Evolutionary conservation across 306 rosid genomes (phyloP).

Genomic region (Oemleria cerasiformis): DNA sequence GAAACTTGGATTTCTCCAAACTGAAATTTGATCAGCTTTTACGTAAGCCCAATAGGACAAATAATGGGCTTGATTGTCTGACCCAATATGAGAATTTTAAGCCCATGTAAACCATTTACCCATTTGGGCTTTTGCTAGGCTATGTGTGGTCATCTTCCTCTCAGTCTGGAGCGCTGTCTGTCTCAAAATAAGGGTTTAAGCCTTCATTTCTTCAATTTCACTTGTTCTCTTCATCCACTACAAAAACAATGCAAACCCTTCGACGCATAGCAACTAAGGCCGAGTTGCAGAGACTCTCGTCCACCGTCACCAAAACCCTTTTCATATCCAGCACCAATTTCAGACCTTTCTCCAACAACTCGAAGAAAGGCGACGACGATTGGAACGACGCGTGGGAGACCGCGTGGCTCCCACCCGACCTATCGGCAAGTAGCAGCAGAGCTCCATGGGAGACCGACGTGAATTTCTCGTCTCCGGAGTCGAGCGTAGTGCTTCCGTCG

Average conservation of each 20-base stretch:
- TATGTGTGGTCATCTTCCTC: not conserved
- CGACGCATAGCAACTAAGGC: constrained; percentile 28
- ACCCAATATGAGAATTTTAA: not conserved
- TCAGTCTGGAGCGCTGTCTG: too few species aligned
- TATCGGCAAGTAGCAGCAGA: constrained; percentile 39
- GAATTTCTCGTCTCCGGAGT: constrained; percentile 44
- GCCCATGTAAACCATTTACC: not conserved
- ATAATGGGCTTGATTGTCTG: not conserved
- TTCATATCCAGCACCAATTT: constrained; percentile 7
- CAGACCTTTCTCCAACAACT: constrained; percentile 25
- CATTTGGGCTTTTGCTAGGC: not conserved
- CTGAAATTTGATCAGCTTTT: not conserved
- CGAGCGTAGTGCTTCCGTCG: constrained; percentile 29
- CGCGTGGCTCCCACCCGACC: constrained; percentile 90
- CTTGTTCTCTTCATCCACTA: not conserved
- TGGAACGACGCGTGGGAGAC: constrained; percentile 97
- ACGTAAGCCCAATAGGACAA: not conserved
- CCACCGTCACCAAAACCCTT: constrained; percentile 8
- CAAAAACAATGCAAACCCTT: constrained; percentile 44
- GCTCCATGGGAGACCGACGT: constrained; percentile 87
- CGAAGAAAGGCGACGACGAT: constrained; percentile 56
- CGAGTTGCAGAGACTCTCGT: constrained; percentile 20
- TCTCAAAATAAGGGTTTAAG: constrained; percentile 1
- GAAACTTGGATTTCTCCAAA: not conserved
- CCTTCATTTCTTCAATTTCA: not conserved